Evolutionary conservation across 73 alveolate species (phyloP).

Genomic region (Tetrahymena malaccensis): DNA sequence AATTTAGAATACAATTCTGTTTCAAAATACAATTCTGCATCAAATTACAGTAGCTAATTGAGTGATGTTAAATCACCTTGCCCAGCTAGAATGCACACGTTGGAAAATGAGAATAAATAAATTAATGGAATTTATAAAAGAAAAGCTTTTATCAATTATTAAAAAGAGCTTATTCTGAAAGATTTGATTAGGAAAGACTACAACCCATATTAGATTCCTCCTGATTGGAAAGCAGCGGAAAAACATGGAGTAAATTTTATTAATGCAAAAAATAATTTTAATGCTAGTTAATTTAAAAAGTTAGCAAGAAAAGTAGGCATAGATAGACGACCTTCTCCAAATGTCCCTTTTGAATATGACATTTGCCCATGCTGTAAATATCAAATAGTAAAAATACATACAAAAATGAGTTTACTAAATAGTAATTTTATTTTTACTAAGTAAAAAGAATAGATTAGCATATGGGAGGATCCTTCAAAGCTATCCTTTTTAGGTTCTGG

Average conservation of each 20-base stretch:
- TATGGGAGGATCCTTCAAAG: not conserved
- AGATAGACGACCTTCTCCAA: not conserved
- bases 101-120: not conserved
- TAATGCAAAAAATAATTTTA: not conserved
- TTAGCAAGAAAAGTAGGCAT: constrained; percentile 12
- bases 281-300: not conserved
- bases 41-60: not conserved
- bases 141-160: not conserved
- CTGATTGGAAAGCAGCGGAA: constrained; percentile 15
- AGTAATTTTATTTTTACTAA: not conserved
- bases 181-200: not conserved
- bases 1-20: not conserved
- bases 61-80: not conserved
- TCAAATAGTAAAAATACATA: not conserved
- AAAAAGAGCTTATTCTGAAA: not conserved
- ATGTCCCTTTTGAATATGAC: not conserved
- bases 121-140: not conserved
- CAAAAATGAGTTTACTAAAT: not conserved
- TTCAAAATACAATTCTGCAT: not conserved
- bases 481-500: constrained; percentile 38
- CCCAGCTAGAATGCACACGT: not conserved
- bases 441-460: constrained; percentile 1
- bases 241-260: not conserved
- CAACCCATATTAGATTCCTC: constrained; percentile 17
- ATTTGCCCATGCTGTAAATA: constrained; percentile 27